phyloP scores from a whole-genome alignment of 495 filamentous ascomycete species.

The Evernia prunastri region DNA sequence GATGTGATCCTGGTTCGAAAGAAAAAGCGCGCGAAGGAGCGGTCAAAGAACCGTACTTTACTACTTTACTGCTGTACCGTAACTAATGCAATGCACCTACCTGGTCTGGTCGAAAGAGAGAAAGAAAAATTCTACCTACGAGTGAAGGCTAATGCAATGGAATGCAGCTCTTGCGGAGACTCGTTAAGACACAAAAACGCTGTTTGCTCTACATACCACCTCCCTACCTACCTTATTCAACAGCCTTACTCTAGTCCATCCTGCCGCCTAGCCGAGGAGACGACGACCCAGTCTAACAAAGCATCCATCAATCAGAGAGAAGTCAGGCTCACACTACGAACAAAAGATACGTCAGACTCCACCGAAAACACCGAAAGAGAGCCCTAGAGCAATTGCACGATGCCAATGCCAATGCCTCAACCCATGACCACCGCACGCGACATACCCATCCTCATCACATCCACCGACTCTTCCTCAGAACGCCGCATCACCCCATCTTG shows the following conservation, averaged over 20 bases:
- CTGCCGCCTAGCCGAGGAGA: too few relatives aligned
- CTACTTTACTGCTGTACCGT: background rate
- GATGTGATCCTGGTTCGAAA: background rate
- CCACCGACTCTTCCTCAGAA: conserved; percentile 67
- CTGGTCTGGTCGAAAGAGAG: background rate
- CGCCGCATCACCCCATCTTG: conserved; percentile 88
- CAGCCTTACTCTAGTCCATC: too few relatives aligned
- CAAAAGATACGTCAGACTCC: too few relatives aligned
- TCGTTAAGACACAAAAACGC: too few relatives aligned
- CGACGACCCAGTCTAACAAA: too few relatives aligned
- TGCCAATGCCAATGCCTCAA: background rate
- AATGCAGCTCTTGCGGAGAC: background rate
- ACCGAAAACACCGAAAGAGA: too few relatives aligned
- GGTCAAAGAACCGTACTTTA: conserved; percentile 11
- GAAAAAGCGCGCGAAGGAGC: conserved; percentile 4
- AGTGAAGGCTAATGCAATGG: background rate
- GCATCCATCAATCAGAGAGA: too few relatives aligned
- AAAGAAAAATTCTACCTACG: too few relatives aligned
- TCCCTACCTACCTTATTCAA: too few relatives aligned
- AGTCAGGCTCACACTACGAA: background rate
- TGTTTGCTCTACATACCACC: too few relatives aligned
- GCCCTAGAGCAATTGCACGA: too few relatives aligned
- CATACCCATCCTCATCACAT: conserved; percentile 76
- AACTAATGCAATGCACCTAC: background rate
- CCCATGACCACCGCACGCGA: conserved; percentile 56